A percentile compares a stretch with the other conserved stretches of the same genome.
These are phyloP conservation scores for Phytopythium sindhum DNA, from an alignment of 352 stramenopile genomes.

Conservation along the genomic window DNA sequence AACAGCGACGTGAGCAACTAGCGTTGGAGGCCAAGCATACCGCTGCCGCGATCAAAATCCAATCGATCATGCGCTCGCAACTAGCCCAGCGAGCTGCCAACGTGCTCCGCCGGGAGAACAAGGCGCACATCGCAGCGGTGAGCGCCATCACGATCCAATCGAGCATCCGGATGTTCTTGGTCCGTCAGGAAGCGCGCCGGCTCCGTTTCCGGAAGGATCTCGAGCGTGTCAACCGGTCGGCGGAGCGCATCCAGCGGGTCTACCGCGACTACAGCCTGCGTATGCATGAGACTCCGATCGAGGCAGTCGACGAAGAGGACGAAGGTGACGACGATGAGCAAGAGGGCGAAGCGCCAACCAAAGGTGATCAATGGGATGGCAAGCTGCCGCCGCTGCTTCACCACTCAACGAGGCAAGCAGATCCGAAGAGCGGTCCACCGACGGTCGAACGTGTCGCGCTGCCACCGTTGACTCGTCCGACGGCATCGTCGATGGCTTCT, in stretches of 20 bases:
- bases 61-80: conserved; percentile 43
- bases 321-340: conserved; percentile 10
- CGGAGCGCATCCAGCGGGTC: conserved; percentile 62
- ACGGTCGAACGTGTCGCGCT: conserved; percentile 19
- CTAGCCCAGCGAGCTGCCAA: conserved; percentile 27
- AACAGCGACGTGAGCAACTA: conserved; percentile 47
- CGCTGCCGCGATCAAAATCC: conserved; percentile 40
- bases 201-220: conserved; percentile 47
- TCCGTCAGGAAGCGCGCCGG: conserved; percentile 34
- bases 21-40: conserved; percentile 39
- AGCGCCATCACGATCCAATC: conserved; percentile 71
- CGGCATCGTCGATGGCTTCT: conserved; percentile 5
- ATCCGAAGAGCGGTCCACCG: background rate
- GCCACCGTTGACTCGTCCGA: conserved; percentile 16
- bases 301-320: conserved; percentile 20
- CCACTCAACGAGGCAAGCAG: background rate
- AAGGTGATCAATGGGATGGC: background rate
- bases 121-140: conserved; percentile 48
- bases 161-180: conserved; percentile 55
- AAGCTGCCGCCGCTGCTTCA: background rate
- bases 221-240: conserved; percentile 58
- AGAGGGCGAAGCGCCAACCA: background rate
- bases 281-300: background rate
- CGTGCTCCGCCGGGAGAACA: conserved; percentile 36
- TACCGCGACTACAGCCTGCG: conserved; percentile 65